Evolutionary conservation across 148 eudicot genomes (phyloP).

Genomic region (Hydrangea macrophylla): DNA sequence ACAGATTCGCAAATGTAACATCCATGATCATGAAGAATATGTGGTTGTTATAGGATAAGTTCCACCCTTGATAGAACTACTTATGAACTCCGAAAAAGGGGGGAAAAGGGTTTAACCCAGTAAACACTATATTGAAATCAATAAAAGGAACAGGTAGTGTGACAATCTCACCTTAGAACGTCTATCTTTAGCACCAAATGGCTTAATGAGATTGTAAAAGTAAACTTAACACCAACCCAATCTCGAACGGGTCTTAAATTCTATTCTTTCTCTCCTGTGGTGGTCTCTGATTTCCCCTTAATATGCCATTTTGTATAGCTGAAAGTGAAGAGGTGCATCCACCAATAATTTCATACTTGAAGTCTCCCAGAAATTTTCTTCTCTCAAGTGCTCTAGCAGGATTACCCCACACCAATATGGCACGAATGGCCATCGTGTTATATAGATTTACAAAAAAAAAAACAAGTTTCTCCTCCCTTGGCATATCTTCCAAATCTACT

Average conservation of each 20-base stretch:
- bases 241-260: no score
- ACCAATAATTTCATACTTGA: constrained; percentile 55
- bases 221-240: no score
- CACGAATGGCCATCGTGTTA: constrained; percentile 55
- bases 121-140: background rate
- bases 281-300: constrained; percentile 51
- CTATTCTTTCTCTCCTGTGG: no score
- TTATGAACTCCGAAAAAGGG: no score
- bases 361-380: constrained; percentile 42
- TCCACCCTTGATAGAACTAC: background rate
- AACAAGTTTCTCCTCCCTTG: constrained; percentile 51
- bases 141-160: background rate
- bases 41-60: background rate
- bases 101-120: background rate
- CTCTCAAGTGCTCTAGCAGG: constrained; percentile 47
- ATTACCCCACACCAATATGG: constrained; percentile 42
- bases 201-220: constrained; percentile 46
- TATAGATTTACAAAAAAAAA: constrained; percentile 49
- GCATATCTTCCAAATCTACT: constrained; percentile 30
- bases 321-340: constrained; percentile 48
- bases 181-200: constrained; percentile 41
- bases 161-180: constrained; percentile 33
- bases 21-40: background rate
- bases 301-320: constrained; percentile 47
- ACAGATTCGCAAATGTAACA: background rate